Evolutionary conservation across 2,329 filamentous ascomycete genomes (phyloP), one percentile per base, ranked within the genome.

Genomic region (Periconia digitata): DNA sequence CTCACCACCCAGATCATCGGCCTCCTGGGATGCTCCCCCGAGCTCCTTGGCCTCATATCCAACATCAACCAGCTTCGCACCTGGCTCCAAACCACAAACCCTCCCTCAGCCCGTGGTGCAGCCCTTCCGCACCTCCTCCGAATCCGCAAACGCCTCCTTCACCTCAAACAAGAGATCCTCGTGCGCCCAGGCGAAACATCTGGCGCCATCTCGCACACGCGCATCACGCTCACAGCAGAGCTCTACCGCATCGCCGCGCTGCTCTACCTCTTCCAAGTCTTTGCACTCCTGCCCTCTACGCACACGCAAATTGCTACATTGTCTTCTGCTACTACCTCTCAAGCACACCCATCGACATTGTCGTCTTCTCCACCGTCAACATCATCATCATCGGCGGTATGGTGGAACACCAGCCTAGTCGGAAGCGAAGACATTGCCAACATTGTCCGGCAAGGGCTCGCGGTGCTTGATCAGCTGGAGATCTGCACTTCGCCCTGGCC

Each of bases 401-500:
- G n/a, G n/a, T n/a, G n/a, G n/a, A n/a, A n/a, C n/a, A n/a, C n/a
- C n/a, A n/a, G n/a, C n/a, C n/a, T n/a, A n/a, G n/a, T 41, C 24
- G 21, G 18, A 15, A 10, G 12, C 16, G 23, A 18, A 22, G 20
- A 35, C 3, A 32, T 53, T 10, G 50, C 57, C 1, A 42, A 23
- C n/a, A n/a, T n/a, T n/a, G n/a, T n/a, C n/a, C n/a, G n/a, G 16
- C 38, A 67, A 18, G 73, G 71, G 0, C 70, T 78, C 38, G 49
- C 55, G 0, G 57, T 73, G 5, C 53, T 79, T 3, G 60, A 59
- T 21, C 62, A 55, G 17, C 62, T 78, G 13, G 63, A 71, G 7
- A 65, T 75, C 23, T 77, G 73, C 50, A 78, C 75, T 8, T 78
- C 74, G 51, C 76, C 76, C 3, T 79, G 76, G 76, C 76, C 76